Evolutionary conservation across 108 stramenopile species (phyloP), one percentile per base, ranked within the genome.

Genomic region (Cylindrotheca closterium): DNA sequence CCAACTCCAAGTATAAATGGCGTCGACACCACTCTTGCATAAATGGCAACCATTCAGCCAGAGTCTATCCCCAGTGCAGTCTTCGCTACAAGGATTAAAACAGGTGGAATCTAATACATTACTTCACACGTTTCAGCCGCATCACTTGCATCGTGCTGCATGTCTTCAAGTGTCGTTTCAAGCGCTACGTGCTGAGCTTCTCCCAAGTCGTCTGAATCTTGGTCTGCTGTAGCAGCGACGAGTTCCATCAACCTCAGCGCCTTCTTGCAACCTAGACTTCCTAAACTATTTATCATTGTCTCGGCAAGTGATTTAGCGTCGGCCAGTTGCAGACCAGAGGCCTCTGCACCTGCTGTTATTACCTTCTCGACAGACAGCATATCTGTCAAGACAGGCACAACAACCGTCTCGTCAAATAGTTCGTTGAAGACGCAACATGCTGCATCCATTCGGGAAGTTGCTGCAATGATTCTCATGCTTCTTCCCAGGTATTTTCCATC

Each of bases 341-440:
- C 26, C 21, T 63, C 45, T 23, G 80, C 49, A 45, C 82, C 73
- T 46, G 85, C 86, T 2, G 47, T 47, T 1, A 91, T 53, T 19
- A 91, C 47, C 50, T 55, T 77, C 56, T 75, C 57, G 21, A 91
- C 68, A 17, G 74, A 75, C 32, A 63, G 63, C 1, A 49, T 52
- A 46, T 83, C 78, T 24, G 82, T 65, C 21, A 87, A 33, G 24
- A 55, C 71, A 30, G 84, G 88, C 34, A 89, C 82, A 32, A 86
- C 79, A 15, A 90, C 61, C 1, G 81, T 78, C 63, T 91, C 86
- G 54, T 91, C 86, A 58, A 91, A 91, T 4, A 91, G 47, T 47
- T 85, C 84, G 61, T 87, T 68, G 12, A 91, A 55, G 18, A 75
- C 54, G 8, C 45, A 8, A 58, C 89, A 91, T 1, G 84, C 82